These are phyloP conservation scores for Gastrolobium villosum DNA, from an alignment of 306 rosid species.

Conservation along the genomic window DNA sequence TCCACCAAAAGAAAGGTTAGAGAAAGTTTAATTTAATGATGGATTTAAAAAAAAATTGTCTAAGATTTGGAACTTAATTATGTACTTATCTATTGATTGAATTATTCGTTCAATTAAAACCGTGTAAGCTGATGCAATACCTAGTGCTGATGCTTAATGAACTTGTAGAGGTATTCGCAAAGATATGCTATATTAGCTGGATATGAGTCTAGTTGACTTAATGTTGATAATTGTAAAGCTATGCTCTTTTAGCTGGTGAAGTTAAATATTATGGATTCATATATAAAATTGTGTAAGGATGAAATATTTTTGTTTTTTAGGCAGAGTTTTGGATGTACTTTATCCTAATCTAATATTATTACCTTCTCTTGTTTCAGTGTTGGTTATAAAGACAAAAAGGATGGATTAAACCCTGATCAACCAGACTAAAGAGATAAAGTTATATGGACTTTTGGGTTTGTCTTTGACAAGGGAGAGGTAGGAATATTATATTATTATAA, in stretches of 20 bases:
- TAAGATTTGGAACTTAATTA: slow-evolving; percentile 41
- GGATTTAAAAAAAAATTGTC: slow-evolving; percentile 11
- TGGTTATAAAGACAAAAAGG: slow-evolving; percentile 91
- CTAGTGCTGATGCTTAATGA: slow-evolving; percentile 14
- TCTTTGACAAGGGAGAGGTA: slow-evolving; percentile 83
- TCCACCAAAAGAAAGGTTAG: neutral
- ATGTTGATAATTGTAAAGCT: slow-evolving; percentile 21
- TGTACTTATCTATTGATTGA: slow-evolving; percentile 34
- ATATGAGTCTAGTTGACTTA: slow-evolving; percentile 23
- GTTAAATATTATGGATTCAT: slow-evolving; percentile 32
- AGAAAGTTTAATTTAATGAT: slow-evolving; percentile 23
- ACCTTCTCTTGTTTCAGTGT: slow-evolving; percentile 68
- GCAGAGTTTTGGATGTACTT: slow-evolving; percentile 25
- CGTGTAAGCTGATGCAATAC: neutral
- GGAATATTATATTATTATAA: slow-evolving; percentile 24
- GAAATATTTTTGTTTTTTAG: neutral
- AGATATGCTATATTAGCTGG: neutral
- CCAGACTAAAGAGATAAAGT: slow-evolving; percentile 60
- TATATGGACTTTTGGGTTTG: slow-evolving; percentile 94
- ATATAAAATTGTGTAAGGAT: slow-evolving; percentile 11
- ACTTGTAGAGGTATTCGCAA: slow-evolving; percentile 2
- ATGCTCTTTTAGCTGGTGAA: neutral
- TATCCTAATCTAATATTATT: slow-evolving; percentile 30
- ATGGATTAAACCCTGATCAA: slow-evolving; percentile 71
- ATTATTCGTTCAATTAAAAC: slow-evolving; percentile 12